A percentile compares a stretch with the other conserved stretches of the same genome.
These are phyloP conservation scores for Fusarium sp. DNA, from an alignment of 2,329 filamentous ascomycete genomes.

Conservation along the genomic window DNA sequence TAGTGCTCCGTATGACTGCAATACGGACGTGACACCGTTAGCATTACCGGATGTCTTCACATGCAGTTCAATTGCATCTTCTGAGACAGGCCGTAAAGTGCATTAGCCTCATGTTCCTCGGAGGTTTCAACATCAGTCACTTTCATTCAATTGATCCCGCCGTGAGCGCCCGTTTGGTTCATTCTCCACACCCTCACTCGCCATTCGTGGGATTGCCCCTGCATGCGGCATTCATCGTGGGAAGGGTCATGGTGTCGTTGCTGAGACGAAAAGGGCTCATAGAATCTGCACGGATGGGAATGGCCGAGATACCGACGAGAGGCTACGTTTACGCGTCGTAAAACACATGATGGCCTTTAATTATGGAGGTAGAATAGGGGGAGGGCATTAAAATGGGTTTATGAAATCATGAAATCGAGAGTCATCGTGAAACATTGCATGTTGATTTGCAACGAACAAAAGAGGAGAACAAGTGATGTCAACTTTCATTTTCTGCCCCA, in stretches of 20 bases:
- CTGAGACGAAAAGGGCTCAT: neutral
- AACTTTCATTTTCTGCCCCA: slow-evolving; percentile 14
- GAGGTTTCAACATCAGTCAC: slow-evolving; percentile 17
- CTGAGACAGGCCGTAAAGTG: neutral
- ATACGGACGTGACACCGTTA: slow-evolving; percentile 5
- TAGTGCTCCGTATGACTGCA: neutral
- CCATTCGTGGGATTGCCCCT: slow-evolving; percentile 11
- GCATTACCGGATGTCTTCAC: slow-evolving; percentile 26
- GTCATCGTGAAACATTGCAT: slow-evolving; percentile 17
- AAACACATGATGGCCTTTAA: slow-evolving; percentile 24
- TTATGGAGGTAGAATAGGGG: slow-evolving; percentile 4
- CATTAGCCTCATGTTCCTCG: slow-evolving; percentile 2
- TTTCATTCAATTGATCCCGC: neutral
- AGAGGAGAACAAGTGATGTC: slow-evolving; percentile 33
- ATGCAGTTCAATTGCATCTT: slow-evolving; percentile 17
- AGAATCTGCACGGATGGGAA: slow-evolving; percentile 14
- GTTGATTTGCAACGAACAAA: neutral
- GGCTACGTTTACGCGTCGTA: slow-evolving; percentile 1
- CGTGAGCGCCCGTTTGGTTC: slow-evolving; percentile 3
- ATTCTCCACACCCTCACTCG: neutral
- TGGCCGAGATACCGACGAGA: slow-evolving; percentile 28
- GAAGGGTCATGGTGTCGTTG: neutral
- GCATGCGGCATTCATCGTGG: slow-evolving; percentile 15
- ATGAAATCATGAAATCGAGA: slow-evolving; percentile 30
- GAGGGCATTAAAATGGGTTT: slow-evolving; percentile 3